Percentiles rank a stretch among this genome's conserved stretches.
These are phyloP conservation scores for Bertia moriformis DNA, from an alignment of 2,329 filamentous ascomycete species.

Conservation along the genomic window DNA sequence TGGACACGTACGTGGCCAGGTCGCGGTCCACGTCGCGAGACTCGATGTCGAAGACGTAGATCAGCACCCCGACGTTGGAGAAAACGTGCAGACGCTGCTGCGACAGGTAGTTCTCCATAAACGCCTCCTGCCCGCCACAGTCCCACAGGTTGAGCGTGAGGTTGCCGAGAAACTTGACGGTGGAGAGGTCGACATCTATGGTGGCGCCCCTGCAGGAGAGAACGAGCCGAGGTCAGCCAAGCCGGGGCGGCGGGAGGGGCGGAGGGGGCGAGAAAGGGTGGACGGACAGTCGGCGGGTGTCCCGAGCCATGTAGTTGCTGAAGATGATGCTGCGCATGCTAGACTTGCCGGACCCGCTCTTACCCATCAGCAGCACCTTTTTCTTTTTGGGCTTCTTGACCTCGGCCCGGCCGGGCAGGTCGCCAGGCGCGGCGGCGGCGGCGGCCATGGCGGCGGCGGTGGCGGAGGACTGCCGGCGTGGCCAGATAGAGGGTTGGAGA, in stretches of 20 bases:
- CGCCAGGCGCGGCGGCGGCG: conserved; percentile 14
- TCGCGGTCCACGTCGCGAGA: conserved; percentile 88
- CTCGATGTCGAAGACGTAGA: conserved; percentile 98
- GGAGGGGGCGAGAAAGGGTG: background rate
- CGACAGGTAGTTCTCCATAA: conserved; percentile 95
- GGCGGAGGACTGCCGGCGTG: no score
- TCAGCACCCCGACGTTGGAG: conserved; percentile 86
- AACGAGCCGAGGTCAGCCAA: no score
- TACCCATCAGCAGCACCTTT: conserved; percentile 82
- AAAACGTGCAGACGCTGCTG: conserved; percentile 95
- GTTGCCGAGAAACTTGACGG: conserved; percentile 97
- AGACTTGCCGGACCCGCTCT: conserved; percentile 92
- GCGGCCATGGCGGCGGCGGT: conserved; percentile 8
- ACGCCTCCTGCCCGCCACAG: conserved; percentile 94
- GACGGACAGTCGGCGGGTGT: conserved; percentile 66
- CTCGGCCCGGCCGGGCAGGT: conserved; percentile 23
- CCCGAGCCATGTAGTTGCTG: conserved; percentile 94
- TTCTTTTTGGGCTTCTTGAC: conserved; percentile 66
- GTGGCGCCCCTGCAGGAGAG: conserved; percentile 78
- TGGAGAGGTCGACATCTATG: conserved; percentile 94
- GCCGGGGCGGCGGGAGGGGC: background rate
- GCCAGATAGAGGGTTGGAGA: no score
- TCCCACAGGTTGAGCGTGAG: conserved; percentile 96
- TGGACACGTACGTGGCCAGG: conserved; percentile 78
- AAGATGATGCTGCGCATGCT: conserved; percentile 99